Evolutionary conservation across 805 yeast species (phyloP).

Genomic region (Geotrichum ghanense): DNA sequence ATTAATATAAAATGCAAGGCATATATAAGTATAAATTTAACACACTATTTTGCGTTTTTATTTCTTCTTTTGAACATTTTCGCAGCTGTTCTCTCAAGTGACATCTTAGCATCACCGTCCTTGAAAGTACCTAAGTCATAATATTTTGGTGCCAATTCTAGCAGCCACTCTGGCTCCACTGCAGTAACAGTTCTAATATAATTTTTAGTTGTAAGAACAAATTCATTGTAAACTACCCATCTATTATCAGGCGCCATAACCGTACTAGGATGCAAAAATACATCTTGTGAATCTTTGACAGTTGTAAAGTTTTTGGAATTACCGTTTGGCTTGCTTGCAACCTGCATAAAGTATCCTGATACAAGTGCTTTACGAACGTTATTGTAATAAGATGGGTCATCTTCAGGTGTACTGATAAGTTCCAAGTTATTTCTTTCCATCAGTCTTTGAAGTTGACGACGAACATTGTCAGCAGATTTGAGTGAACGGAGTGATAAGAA

Average conservation of each 20-base stretch:
- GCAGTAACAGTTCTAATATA: conserved; percentile 90
- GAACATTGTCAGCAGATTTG: conserved; percentile 74
- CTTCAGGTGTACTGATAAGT: conserved; percentile 55
- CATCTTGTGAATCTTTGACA: conserved; percentile 93
- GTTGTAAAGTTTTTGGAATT: conserved; percentile 55
- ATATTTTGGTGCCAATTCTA: conserved; percentile 68
- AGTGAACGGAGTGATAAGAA: conserved; percentile 76
- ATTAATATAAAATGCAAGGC: too few species aligned
- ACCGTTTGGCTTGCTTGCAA: conserved; percentile 64
- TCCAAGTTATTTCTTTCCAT: conserved; percentile 76
- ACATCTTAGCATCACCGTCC: conserved; percentile 58
- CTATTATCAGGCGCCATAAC: conserved; percentile 81
- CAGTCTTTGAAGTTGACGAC: conserved; percentile 69
- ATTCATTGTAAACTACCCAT: conserved; percentile 92
- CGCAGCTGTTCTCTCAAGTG: conserved; percentile 48
- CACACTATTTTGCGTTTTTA: background rate
- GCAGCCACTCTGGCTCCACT: conserved; percentile 85
- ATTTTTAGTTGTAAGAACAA: conserved; percentile 85
- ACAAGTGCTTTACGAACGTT: conserved; percentile 78
- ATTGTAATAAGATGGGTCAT: conserved; percentile 54
- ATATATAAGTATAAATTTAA: too few species aligned
- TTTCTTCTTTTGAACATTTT: conserved; percentile 27
- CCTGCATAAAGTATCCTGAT: conserved; percentile 97
- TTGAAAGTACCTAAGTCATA: conserved; percentile 51
- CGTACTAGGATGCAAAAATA: conserved; percentile 85